Conservation (phyloP, 1,139 yeast species). For the Torulaspora globosa region DNA sequence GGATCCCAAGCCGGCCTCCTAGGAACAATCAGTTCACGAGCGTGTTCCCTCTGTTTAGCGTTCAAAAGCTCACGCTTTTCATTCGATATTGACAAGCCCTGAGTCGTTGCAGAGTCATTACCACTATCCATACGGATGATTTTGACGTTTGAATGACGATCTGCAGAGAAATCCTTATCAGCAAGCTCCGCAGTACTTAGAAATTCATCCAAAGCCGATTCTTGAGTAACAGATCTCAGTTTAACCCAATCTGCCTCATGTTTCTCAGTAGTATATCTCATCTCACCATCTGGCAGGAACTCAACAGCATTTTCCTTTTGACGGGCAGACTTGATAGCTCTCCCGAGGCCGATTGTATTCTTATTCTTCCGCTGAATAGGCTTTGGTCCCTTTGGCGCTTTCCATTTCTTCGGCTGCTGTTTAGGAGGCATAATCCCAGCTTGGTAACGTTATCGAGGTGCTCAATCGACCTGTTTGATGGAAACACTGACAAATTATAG, state of each 20-base stretch:
- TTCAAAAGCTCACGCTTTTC: conserved; percentile 65
- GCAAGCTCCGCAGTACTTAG: conserved; percentile 92
- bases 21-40: conserved; percentile 84
- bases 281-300: conserved; percentile 77
- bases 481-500: not conserved
- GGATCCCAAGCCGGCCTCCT: conserved; percentile 85
- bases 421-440: conserved; percentile 41
- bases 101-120: conserved; percentile 40
- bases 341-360: conserved; percentile 79
- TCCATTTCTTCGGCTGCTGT: conserved; percentile 50
- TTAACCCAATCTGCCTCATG: conserved; percentile 88
- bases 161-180: conserved; percentile 94
- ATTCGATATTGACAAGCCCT: conserved; percentile 54
- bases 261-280: conserved; percentile 77
- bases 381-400: conserved; percentile 86
- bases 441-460: not conserved
- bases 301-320: conserved; percentile 64
- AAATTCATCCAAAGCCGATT: conserved; percentile 89
- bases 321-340: conserved; percentile 75
- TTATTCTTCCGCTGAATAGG: conserved; percentile 81
- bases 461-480: not conserved
- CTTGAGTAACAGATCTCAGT: conserved; percentile 89
- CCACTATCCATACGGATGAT: conserved; percentile 74
- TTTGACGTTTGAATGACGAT: conserved; percentile 74
- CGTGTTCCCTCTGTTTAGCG: conserved; percentile 66